Evolutionary conservation across 2,329 filamentous ascomycete genomes (phyloP), one percentile per base, ranked within the genome.

Genomic region (Cercospora zeae-maydis): DNA sequence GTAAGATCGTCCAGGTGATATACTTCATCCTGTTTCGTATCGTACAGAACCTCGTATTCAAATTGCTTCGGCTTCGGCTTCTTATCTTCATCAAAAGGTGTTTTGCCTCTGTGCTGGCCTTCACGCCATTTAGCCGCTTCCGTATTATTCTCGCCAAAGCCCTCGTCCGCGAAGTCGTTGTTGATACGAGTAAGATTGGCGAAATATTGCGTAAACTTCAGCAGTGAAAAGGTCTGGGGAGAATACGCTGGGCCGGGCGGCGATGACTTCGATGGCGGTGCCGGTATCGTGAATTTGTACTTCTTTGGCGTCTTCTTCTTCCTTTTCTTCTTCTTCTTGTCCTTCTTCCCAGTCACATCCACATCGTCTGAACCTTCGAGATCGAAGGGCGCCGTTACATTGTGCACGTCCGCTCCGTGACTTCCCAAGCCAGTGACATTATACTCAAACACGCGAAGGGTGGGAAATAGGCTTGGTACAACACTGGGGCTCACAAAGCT

Each of bases 101-200:
- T 80, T 74, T 88, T 86, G 65, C 82, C 82, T 57, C 81, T 78
- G 72, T 88, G 84, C 70, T 86, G 88, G 59, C 87, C 88, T 62
- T 86, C 79, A 36, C 85, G 84, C 86, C 88, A 89, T 65, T 80
- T 81, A 7, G 55, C 36, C 9, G 33, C 66, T 2, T 75, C 72
- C 5, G 77, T 67, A 6, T 75, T 75, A 16, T 67, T 66, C 14
- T 45, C 47, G 10, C 51, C 47, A 2, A 33, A 21, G 0, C 59
- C 34, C 8, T 58, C 34, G 5, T 63, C 63, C 1, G 76, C 72
- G 53, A 87, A 82, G 63, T 90, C 85, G 70, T 92, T 90, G 78
- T 98, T 96, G 77, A 96, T 88, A 63, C 86, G 79, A 0, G 93
- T 98, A n/a, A 99, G 79, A 75, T 99, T 99, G 64, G 93, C 92